Base-by-base conservation (phyloP, 108 stramenopile genomes). In the Fistulifera solaris region DNA sequence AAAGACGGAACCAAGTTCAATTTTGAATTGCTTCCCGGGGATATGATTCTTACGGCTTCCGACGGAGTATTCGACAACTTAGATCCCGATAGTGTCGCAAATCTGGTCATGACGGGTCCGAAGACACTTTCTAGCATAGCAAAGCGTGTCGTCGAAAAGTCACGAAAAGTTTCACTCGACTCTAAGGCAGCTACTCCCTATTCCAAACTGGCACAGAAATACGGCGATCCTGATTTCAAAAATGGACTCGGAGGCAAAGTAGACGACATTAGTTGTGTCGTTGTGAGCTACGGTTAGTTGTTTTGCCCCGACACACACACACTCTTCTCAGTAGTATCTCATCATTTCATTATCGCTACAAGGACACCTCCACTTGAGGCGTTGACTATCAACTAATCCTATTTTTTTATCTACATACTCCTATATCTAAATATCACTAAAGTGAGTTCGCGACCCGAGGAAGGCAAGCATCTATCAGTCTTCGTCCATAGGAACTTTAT, bases 61-160 rank as follows among this genome's bases (percentile, higher is more conserved):
- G 90, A 93, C 60, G 90, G 90, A 2, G 67, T 93, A n/a, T 93
- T 93, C 69, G 90, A 93, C 56, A 93, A 93, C 58, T 55, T 93
- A 17, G 57, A 54, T 25, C 83, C 79, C 48, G 72, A 68, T 17
- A 67, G 65, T 22, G 56, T 91, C 25, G 68, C 61, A 5, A 11
- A 19, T 8, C 38, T 49, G 17, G 22, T 48, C 15, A 49, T 63
- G 38, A 56, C 66, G 13, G 48, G 72, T 28, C 63, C 65, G 27
- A 44, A 56, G 38, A 51, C 47, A 31, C 40, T 44, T 1, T 63
- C 68, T 5, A 39, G 54, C 10, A 65, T 91, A 25, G 81, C 89
- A 10, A 77, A 73, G 44, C 72, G 68, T 41, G 72, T 91, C 65
- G 65, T 65, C 22, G 77, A 84, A 24, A 59, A 59, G 23, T 84